Evolutionary conservation across 2,329 filamentous ascomycete species (phyloP).

Genomic region (Aspergillus floridensis): DNA sequence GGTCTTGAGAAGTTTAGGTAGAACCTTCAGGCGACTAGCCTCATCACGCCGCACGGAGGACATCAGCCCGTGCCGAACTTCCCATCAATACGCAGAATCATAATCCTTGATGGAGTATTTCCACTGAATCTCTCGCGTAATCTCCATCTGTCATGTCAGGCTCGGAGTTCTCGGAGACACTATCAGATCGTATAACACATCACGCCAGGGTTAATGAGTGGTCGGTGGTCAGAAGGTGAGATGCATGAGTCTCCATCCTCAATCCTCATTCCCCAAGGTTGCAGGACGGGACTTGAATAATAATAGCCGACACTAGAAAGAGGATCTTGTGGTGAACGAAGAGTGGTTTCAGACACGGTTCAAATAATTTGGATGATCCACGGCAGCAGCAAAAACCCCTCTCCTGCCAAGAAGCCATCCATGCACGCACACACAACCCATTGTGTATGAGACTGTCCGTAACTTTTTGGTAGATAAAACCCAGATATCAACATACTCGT

Average conservation of each 20-base stretch:
- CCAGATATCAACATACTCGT: too few species aligned
- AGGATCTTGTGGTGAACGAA: not conserved
- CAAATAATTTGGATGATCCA: not conserved
- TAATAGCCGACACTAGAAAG: not conserved
- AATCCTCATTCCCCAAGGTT: not conserved
- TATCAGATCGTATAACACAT: not conserved
- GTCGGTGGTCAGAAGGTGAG: not conserved
- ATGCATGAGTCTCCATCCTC: not conserved
- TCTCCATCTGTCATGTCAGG: constrained; percentile 10
- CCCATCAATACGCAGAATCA: constrained; percentile 10
- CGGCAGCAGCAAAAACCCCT: not conserved
- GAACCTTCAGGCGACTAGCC: not conserved
- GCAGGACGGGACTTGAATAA: not conserved
- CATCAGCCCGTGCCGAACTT: constrained; percentile 7
- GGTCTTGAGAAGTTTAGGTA: not conserved
- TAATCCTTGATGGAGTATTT: too few species aligned
- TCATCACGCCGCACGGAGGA: constrained; percentile 8
- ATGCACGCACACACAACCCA: not conserved
- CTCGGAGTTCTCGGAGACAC: not conserved
- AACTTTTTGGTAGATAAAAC: not conserved
- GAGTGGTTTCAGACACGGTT: not conserved
- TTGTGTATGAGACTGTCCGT: not conserved
- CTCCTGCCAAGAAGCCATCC: not conserved
- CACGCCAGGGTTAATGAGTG: not conserved
- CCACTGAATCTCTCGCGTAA: constrained; percentile 18